Evolutionary conservation across 257 asterid genomes (phyloP).

Genomic region (Prunella vulgaris): DNA sequence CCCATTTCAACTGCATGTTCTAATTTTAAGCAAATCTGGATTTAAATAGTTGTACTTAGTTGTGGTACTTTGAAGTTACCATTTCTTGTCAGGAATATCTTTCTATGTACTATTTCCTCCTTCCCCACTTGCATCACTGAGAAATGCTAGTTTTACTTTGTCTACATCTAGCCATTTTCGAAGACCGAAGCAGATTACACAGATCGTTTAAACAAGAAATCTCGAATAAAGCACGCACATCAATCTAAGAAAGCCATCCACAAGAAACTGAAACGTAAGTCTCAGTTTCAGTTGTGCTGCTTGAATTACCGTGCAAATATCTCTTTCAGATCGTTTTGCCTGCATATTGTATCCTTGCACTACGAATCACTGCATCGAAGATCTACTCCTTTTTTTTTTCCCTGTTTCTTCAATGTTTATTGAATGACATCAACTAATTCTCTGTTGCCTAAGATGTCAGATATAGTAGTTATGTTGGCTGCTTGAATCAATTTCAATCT

Average conservation of each 20-base stretch:
- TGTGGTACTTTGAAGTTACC: slow-evolving; percentile 13
- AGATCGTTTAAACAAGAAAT: slow-evolving; percentile 40
- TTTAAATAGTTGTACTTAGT: not conserved
- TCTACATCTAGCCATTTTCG: slow-evolving; percentile 31
- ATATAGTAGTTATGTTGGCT: not conserved
- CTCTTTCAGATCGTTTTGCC: not conserved
- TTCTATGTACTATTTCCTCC: slow-evolving; percentile 5
- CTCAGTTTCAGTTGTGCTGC: slow-evolving; percentile 15
- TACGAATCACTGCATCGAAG: not conserved
- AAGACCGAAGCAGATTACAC: slow-evolving; percentile 39
- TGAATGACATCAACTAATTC: not conserved
- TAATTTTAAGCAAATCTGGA: slow-evolving; percentile 1
- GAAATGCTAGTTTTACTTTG: slow-evolving; percentile 3
- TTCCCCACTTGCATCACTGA: not conserved
- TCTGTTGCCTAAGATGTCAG: not conserved
- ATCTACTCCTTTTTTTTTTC: not conserved
- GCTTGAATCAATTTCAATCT: not conserved
- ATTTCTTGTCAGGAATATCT: not conserved
- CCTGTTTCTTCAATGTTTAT: not conserved
- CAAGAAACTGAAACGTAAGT: slow-evolving; percentile 63
- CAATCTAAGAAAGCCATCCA: slow-evolving; percentile 38
- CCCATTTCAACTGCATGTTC: not conserved
- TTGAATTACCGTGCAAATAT: not conserved
- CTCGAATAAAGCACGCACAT: slow-evolving; percentile 46
- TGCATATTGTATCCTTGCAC: not conserved